These are phyloP conservation scores for Cyclospora cayetanensis DNA, from an alignment of 169 alveolate genomes.

Conservation along the genomic window DNA sequence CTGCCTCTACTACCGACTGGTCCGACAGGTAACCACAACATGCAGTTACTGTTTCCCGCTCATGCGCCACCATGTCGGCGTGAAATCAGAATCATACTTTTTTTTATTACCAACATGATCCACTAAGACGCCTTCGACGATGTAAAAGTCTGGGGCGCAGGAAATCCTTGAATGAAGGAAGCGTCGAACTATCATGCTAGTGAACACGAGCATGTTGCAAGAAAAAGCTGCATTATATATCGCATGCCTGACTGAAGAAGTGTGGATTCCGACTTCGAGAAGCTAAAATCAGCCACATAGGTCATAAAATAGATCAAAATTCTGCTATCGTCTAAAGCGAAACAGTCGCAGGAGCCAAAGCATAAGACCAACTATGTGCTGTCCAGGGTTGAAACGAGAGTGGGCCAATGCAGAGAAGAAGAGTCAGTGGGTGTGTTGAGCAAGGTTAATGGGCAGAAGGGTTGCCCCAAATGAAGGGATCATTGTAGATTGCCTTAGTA, in stretches of 20 bases:
- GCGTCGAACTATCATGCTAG: background rate
- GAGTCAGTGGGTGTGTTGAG: slow-evolving; percentile 90
- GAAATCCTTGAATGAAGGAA: background rate
- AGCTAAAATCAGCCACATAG: slow-evolving; percentile 94
- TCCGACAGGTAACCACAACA: slow-evolving; percentile 82
- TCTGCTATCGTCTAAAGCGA: slow-evolving; percentile 92
- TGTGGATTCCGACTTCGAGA: slow-evolving; percentile 94
- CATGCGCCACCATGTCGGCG: slow-evolving; percentile 96
- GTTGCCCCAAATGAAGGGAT: too few relatives aligned
- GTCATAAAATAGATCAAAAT: slow-evolving; percentile 93
- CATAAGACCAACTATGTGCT: slow-evolving; percentile 90
- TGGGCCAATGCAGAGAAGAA: slow-evolving; percentile 93
- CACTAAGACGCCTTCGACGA: slow-evolving; percentile 92
- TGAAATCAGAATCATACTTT: slow-evolving; percentile 96
- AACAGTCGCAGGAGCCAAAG: slow-evolving; percentile 92
- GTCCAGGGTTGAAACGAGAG: slow-evolving; percentile 92
- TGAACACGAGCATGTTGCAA: background rate
- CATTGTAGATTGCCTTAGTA: too few relatives aligned
- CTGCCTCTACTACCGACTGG: slow-evolving; percentile 80
- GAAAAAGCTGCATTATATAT: background rate
- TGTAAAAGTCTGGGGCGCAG: slow-evolving; percentile 90
- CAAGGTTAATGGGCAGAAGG: too few relatives aligned
- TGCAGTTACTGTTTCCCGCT: slow-evolving; percentile 92
- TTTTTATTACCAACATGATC: slow-evolving; percentile 93
- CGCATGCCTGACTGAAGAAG: background rate